Evolutionary conservation across 768 basidiomycete genomes (phyloP), one percentile per base, ranked within the genome.

Genomic region (Panellus pusillus): DNA sequence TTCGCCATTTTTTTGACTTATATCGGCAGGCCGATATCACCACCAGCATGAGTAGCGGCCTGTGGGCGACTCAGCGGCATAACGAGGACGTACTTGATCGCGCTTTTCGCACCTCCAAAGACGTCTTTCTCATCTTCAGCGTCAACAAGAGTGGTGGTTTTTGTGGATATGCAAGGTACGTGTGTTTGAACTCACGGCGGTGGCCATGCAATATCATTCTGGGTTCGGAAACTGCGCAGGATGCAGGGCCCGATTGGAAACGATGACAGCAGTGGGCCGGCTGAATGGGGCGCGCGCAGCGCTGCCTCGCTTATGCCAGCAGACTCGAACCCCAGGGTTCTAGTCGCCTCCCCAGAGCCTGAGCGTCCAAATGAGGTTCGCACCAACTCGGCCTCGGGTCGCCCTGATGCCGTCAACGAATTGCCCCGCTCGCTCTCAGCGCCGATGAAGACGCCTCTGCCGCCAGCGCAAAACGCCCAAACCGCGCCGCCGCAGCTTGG

Each of bases 121-220:
- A 95, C 20, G 95, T 98, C 5, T 89, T 79, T 63, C 79, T n/a
- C n/a, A n/a, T n/a, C n/a, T n/a, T n/a, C n/a, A n/a, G n/a, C n/a
- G n/a, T n/a, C n/a, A n/a, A n/a, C 72, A 92, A 89, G 67, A 89
- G 89, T 51, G 93, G 96, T 31, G 92, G 93, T 67, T 98, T 97
- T 65, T 97, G 89, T 64, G 95, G 95, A 18, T 95, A 91, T 66
- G 94, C 92, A 11, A 83, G 80, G 85, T 93, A 70, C 54, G 74
- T 71, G 20, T 15, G n/a, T n/a, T n/a, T n/a, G n/a, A n/a, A n/a
- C n/a, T 32, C 47, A 17, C 40, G 1, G n/a, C n/a, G 2, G 6
- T 9, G 14, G 17, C 18, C n/a, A n/a, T n/a, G n/a, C n/a, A n/a
- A n/a, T n/a, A n/a, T 42, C 37, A 28, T 20, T 7, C 31, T 13